Evolutionary conservation across 2,329 filamentous ascomycete species (phyloP), one percentile per base, ranked within the genome.

Genomic region (Raffaelea arxii): DNA sequence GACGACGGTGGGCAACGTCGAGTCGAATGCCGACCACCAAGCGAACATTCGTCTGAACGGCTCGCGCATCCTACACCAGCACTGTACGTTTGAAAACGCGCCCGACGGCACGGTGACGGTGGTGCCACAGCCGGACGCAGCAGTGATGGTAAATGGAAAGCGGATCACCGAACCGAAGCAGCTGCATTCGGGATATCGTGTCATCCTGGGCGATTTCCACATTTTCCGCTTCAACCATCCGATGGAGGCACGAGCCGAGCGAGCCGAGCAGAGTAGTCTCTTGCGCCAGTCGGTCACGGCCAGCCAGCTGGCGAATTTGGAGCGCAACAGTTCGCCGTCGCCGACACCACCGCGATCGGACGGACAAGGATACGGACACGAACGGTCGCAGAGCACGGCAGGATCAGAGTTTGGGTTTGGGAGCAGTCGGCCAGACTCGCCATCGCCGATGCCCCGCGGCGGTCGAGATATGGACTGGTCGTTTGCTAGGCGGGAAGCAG

Each of bases 141-240:
- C 90, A 11, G 87, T 98, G 48, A 98, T 98, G 92, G 88, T 98
- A 44, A 98, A 98, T 58, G 92, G 92, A 48, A 78, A 91, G 53
- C 84, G 90, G 18, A 86, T 97, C 46, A 80, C 89, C 46, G 89
- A 90, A 58, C 82, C 90, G 1, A 89, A 84, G 54, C 79, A 89
- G 53, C 72, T 98, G 38, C 84, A 90, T 59, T 96, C 90, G 57
- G 92, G 92, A 6, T 95, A 90, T 62, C 84, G 92, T 51, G 86
- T 98, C 46, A 98, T 98, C 52, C 72, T 98, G 10, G 92, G 92
- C 36, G 92, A 98, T 64, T 98, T 98, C 57, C 92, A 98, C 63
- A 98, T 98, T 51, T 97, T 98, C 67, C 77, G 92, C 47, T 98
- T 98, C 71, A 98, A 97, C 58, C 90, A 98, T 60, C 92, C 92